phyloP scores from a whole-genome alignment of 2,329 filamentous ascomycete species.

The Beauveria sp. region DNA sequence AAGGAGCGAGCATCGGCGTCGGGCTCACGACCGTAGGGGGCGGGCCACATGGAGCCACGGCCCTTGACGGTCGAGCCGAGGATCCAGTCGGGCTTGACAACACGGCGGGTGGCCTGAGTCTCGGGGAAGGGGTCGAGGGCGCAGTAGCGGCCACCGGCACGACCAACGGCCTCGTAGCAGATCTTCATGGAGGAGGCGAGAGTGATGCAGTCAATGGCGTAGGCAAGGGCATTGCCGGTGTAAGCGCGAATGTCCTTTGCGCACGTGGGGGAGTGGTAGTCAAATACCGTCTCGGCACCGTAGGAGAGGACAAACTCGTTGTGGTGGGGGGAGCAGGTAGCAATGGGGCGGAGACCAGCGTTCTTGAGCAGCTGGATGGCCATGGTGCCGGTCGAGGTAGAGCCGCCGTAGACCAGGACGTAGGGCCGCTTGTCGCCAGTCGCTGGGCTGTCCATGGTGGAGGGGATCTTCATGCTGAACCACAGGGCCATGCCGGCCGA shows the following conservation, averaged over 20 bases:
- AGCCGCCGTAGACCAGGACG: constrained; percentile 39
- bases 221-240: constrained; percentile 29
- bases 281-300: constrained; percentile 38
- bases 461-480: constrained; percentile 21
- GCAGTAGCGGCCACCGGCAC: constrained; percentile 30
- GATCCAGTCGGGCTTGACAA: constrained; percentile 21
- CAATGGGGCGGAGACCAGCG: constrained; percentile 32
- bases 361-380: constrained; percentile 35
- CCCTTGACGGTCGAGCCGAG: constrained; percentile 22
- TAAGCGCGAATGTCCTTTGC: constrained; percentile 27
- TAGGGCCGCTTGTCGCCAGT: constrained; percentile 9
- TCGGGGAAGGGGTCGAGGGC: constrained; percentile 26
- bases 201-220: constrained; percentile 37
- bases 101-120: constrained; percentile 1
- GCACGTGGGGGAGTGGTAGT: constrained; percentile 32
- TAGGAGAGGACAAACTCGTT: constrained; percentile 30
- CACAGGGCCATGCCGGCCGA: constrained; percentile 25
- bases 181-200: constrained; percentile 24
- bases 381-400: constrained; percentile 33
- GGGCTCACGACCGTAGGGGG: constrained; percentile 14
- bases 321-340: constrained; percentile 37
- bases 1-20: constrained; percentile 10
- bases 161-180: constrained; percentile 31
- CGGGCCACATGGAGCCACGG: constrained; percentile 15
- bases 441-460: constrained; percentile 14